These are phyloP conservation scores for Aspergillus intermedius DNA, from an alignment of 2,329 filamentous ascomycete species.

Conservation along the genomic window DNA sequence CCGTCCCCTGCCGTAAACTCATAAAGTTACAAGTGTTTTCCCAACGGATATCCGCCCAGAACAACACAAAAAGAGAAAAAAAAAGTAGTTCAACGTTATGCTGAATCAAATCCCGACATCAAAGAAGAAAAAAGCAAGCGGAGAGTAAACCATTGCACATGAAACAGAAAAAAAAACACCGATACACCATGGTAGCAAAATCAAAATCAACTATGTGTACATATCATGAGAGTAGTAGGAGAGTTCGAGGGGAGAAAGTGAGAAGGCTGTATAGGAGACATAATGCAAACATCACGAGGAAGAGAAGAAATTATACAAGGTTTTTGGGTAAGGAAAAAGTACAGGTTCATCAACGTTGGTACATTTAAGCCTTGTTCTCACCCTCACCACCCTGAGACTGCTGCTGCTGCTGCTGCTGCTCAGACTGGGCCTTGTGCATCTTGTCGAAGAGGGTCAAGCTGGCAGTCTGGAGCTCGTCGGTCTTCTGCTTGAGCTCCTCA, in stretches of 20 bases:
- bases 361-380: conserved; percentile 63
- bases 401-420: conserved; percentile 51
- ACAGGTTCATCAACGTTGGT: conserved; percentile 17
- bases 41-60: conserved; percentile 9
- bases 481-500: conserved; percentile 96
- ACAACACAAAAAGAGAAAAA: neutral
- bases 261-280: conserved; percentile 10
- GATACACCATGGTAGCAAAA: conserved; percentile 29
- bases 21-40: conserved; percentile 32
- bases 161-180: conserved; percentile 25
- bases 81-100: conserved; percentile 7
- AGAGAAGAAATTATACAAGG: conserved; percentile 16
- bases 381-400: conserved; percentile 41
- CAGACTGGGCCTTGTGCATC: conserved; percentile 93
- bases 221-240: conserved; percentile 27
- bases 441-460: conserved; percentile 97
- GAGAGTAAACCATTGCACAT: conserved; percentile 18
- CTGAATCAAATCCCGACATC: conserved; percentile 11
- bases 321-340: conserved; percentile 18
- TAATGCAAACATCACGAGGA: conserved; percentile 23
- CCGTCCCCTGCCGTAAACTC: conserved; percentile 30
- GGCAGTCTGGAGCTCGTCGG: conserved; percentile 92
- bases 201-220: conserved; percentile 32
- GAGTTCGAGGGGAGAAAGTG: conserved; percentile 2
- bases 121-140: conserved; percentile 5